These are phyloP conservation scores for Fulvia fulva DNA, from an alignment of 2,329 filamentous ascomycete genomes.

Conservation along the genomic window DNA sequence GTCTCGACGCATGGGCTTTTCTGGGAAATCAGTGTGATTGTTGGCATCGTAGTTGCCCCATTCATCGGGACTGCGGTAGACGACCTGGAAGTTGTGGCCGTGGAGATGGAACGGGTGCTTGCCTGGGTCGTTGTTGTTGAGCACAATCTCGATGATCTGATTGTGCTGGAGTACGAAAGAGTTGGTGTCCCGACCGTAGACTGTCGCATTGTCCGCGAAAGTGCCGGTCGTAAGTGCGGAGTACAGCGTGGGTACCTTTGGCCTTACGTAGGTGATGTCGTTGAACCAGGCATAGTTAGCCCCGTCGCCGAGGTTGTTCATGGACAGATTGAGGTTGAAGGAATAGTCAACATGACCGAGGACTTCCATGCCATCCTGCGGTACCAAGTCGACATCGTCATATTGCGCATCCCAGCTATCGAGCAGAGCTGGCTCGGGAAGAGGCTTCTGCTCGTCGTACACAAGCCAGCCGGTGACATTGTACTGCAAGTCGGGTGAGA, in stretches of 20 bases:
- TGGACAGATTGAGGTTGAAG: conserved; percentile 57
- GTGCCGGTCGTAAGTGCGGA: conserved; percentile 63
- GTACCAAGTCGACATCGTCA: conserved; percentile 70
- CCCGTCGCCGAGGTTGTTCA: conserved; percentile 66
- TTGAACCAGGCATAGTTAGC: conserved; percentile 63
- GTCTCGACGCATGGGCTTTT: conserved; percentile 49
- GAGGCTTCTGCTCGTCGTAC: conserved; percentile 48
- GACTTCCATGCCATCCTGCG: conserved; percentile 61
- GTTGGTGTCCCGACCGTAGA: conserved; percentile 52
- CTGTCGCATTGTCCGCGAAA: conserved; percentile 41
- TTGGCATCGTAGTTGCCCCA: conserved; percentile 32
- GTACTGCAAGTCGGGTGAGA: conserved; percentile 65
- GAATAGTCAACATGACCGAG: conserved; percentile 59
- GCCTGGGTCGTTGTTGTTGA: conserved; percentile 72
- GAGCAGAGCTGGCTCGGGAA: conserved; percentile 51
- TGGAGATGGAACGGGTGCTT: conserved; percentile 74
- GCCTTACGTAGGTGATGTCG: conserved; percentile 68
- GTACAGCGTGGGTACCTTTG: conserved; percentile 77
- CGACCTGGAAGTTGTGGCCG: conserved; percentile 67
- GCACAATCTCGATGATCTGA: conserved; percentile 65
- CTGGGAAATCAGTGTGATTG: conserved; percentile 36
- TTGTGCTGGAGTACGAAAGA: conserved; percentile 63
- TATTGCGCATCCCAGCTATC: conserved; percentile 59
- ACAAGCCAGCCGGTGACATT: conserved; percentile 56
- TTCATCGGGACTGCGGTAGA: conserved; percentile 36